Percentiles rank a stretch among this genome's conserved stretches.
Conservation (phyloP, 2,329 filamentous ascomycete genomes). For the Colletotrichum acutatum region DNA sequence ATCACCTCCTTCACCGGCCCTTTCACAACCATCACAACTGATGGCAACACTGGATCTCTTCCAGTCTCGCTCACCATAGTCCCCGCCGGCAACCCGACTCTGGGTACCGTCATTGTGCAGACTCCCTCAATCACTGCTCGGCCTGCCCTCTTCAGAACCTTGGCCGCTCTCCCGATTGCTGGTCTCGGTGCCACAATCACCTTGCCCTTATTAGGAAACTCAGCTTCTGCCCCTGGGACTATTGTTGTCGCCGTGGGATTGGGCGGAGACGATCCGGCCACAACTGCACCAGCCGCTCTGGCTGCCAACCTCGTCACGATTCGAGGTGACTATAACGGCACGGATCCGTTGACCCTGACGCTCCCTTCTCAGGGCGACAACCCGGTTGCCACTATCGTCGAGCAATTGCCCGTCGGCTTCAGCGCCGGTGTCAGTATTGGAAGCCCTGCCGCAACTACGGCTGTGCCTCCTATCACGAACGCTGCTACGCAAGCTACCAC, state of each 20-base stretch:
- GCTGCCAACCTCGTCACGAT: slow-evolving; percentile 14
- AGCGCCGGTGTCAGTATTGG: background rate
- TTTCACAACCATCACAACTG: slow-evolving; percentile 26
- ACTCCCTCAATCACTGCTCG: background rate
- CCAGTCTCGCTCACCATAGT: slow-evolving; percentile 18
- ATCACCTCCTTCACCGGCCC: slow-evolving; percentile 20
- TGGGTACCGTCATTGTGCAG: slow-evolving; percentile 28
- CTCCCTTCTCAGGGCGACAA: background rate
- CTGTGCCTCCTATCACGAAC: background rate
- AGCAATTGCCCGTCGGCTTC: slow-evolving; percentile 23
- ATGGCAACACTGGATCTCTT: slow-evolving; percentile 15
- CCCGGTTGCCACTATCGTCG: slow-evolving; percentile 11
- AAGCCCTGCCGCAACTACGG: background rate
- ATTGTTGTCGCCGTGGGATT: slow-evolving; percentile 17
- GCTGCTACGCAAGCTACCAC: background rate
- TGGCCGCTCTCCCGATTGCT: slow-evolving; percentile 8
- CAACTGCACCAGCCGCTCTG: background rate
- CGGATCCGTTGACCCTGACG: slow-evolving; percentile 7
- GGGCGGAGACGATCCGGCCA: slow-evolving; percentile 26
- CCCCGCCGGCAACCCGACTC: slow-evolving; percentile 9
- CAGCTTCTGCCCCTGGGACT: background rate
- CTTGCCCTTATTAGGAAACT: background rate
- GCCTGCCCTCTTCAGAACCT: background rate
- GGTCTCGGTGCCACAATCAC: slow-evolving; percentile 20
- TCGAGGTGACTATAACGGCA: slow-evolving; percentile 14